phyloP scores from a whole-genome alignment of 2,329 filamentous ascomycete species.

The Juglanconis juglandina region DNA sequence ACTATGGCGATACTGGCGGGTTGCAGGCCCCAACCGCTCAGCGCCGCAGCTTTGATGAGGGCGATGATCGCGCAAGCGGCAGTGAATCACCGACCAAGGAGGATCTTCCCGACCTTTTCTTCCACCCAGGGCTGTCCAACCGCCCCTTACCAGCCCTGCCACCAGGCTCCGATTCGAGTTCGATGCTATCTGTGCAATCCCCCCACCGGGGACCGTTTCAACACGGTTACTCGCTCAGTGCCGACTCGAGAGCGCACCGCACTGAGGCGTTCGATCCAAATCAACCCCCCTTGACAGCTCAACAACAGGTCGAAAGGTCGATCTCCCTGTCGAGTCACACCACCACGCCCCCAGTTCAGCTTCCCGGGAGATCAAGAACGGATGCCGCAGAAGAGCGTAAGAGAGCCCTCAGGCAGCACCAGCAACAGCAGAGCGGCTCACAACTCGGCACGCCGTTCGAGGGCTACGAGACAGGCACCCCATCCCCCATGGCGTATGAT shows the following conservation, averaged over 20 bases:
- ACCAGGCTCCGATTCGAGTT: conserved; percentile 59
- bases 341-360: conserved; percentile 71
- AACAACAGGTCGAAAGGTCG: conserved; percentile 61
- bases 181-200: conserved; percentile 45
- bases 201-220: conserved; percentile 44
- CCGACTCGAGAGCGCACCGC: conserved; percentile 40
- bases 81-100: conserved; percentile 66
- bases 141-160: conserved; percentile 63
- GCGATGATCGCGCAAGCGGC: conserved; percentile 69
- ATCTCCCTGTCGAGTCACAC: conserved; percentile 81
- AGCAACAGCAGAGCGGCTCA: conserved; percentile 47
- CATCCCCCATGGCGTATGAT: conserved; percentile 66
- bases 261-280: conserved; percentile 47
- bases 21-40: conserved; percentile 70
- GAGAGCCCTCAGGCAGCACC: conserved; percentile 45
- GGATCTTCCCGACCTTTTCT: conserved; percentile 87
- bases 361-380: conserved; percentile 89
- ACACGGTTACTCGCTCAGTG: conserved; percentile 47
- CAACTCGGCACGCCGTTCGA: conserved; percentile 52
- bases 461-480: conserved; percentile 54
- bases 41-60: conserved; percentile 86
- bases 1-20: conserved; percentile 88
- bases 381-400: conserved; percentile 76
- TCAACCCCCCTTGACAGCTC: conserved; percentile 34
- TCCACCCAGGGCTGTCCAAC: conserved; percentile 74